These are phyloP conservation scores for Neurospora cerealis DNA, from an alignment of 495 filamentous ascomycete genomes.

Conservation along the genomic window DNA sequence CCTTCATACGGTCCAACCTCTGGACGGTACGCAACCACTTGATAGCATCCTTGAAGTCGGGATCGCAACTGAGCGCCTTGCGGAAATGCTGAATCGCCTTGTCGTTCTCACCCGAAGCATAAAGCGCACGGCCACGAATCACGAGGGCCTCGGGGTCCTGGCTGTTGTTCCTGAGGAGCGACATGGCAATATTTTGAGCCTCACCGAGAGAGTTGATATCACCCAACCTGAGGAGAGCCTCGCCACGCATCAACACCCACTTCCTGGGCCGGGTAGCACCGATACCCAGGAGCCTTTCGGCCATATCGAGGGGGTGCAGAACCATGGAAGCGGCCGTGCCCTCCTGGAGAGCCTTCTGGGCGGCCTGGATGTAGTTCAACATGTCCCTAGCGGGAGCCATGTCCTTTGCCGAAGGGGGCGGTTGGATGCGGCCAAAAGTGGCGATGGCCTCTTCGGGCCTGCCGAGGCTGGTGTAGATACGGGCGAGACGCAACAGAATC, in stretches of 20 bases:
- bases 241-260: slow-evolving; percentile 86
- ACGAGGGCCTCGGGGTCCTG: slow-evolving; percentile 91
- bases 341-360: slow-evolving; percentile 61
- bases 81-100: slow-evolving; percentile 91
- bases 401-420: slow-evolving; percentile 74
- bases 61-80: slow-evolving; percentile 81
- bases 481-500: slow-evolving; percentile 75
- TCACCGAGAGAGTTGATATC: slow-evolving; percentile 81
- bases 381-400: slow-evolving; percentile 68
- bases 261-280: slow-evolving; percentile 73
- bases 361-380: slow-evolving; percentile 70
- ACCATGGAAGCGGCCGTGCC: slow-evolving; percentile 82
- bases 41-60: slow-evolving; percentile 76
- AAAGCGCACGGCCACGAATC: slow-evolving; percentile 76
- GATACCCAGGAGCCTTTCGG: slow-evolving; percentile 63
- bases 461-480: slow-evolving; percentile 79
- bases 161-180: slow-evolving; percentile 70
- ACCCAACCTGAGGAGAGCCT: slow-evolving; percentile 92
- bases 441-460: slow-evolving; percentile 76
- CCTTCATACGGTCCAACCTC: slow-evolving; percentile 87
- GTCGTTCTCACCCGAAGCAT: slow-evolving; percentile 85
- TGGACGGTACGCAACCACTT: slow-evolving; percentile 78
- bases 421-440: slow-evolving; percentile 61
- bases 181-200: slow-evolving; percentile 86
- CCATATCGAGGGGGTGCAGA: slow-evolving; percentile 81